Evolutionary conservation across 2,329 filamentous ascomycete species (phyloP).

Genomic region (Pleoardoris graminearum): DNA sequence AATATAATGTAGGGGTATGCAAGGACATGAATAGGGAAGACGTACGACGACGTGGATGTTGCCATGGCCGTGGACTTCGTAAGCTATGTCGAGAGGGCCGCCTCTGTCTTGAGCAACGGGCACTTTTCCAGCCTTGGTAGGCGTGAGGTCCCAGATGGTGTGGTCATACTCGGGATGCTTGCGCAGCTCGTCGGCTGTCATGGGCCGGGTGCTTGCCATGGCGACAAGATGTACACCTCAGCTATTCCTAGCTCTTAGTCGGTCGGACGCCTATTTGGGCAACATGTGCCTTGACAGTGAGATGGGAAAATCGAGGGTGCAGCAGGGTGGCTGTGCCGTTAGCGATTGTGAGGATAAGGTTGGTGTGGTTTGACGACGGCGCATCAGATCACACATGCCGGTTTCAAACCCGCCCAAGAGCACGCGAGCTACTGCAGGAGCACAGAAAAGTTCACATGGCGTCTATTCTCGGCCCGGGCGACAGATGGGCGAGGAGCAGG

Average conservation of each 20-base stretch:
- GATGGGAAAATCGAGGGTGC: background rate
- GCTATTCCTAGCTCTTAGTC: too few species aligned
- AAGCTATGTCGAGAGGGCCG: conserved; percentile 75
- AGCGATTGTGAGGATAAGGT: conserved; percentile 5
- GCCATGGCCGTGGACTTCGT: conserved; percentile 79
- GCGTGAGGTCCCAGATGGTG: conserved; percentile 70
- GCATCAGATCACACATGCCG: conserved; percentile 12
- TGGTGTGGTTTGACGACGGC: conserved; percentile 18
- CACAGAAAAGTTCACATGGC: conserved; percentile 7
- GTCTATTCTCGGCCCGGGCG: conserved; percentile 19
- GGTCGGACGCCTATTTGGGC: too few species aligned
- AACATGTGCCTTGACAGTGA: too few species aligned
- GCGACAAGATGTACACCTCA: background rate
- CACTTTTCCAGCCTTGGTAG: conserved; percentile 63
- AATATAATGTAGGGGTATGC: conserved; percentile 7
- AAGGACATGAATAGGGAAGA: conserved; percentile 30
- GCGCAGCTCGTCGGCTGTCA: conserved; percentile 62
- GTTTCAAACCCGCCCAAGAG: conserved; percentile 20
- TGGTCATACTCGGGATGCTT: conserved; percentile 69
- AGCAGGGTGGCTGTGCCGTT: conserved; percentile 19
- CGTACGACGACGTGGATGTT: conserved; percentile 73
- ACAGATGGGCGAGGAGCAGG: background rate
- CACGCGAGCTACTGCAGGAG: background rate
- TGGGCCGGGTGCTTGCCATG: conserved; percentile 29
- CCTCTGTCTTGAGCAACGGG: conserved; percentile 71